Evolutionary conservation across 73 alveolate genomes (phyloP), one percentile per base, ranked within the genome.

Genomic region (Blepharisma stoltei): DNA sequence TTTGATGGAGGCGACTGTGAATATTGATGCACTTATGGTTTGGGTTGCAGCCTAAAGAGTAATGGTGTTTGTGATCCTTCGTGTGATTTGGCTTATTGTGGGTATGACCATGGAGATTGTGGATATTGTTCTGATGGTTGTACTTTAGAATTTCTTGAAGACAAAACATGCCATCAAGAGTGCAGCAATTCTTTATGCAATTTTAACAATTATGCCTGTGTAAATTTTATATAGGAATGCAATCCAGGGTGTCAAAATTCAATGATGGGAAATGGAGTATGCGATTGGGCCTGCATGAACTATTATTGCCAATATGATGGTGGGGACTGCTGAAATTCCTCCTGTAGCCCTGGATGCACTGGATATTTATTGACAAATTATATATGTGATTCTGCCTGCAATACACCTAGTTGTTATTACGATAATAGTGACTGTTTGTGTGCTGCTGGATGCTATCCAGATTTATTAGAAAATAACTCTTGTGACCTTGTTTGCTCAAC

Each of bases 361-460:
- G 65, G 21, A 50, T 4, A 1, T 2, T 14, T 50, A 18, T 1
- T 11, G 21, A 50, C 65, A 14, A 50, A 50, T 4, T 14, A 18
- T 50, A 1, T 14, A 50, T 50, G 65, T 4, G 65, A 50, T 50
- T 18, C 21, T 1, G 65, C 4, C 0, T 50, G 65, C 65, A 50
- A 50, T 50, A 50, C n/a, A 3, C n/a, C 21, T 50, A 18, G 27
- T 50, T 50, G 65, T 4, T 14, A 50, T 50, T 50, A 50, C 21
- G 65, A 50, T 50, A 50, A 50, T 50, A 4, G 21, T 1, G 21
- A 50, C 27, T 50, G 65, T 4, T 18, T 50, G 4, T 50, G 65
- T 50, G 65, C 65, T 50, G 65, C 65, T 50, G 73, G 73, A 9
- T 60, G 73, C 23, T 14, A n/a, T 60, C 46, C 73, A 20, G 47